Evolutionary conservation across 768 basidiomycete genomes (phyloP), one percentile per base, ranked within the genome.

Genomic region (Naganishia randhawae): DNA sequence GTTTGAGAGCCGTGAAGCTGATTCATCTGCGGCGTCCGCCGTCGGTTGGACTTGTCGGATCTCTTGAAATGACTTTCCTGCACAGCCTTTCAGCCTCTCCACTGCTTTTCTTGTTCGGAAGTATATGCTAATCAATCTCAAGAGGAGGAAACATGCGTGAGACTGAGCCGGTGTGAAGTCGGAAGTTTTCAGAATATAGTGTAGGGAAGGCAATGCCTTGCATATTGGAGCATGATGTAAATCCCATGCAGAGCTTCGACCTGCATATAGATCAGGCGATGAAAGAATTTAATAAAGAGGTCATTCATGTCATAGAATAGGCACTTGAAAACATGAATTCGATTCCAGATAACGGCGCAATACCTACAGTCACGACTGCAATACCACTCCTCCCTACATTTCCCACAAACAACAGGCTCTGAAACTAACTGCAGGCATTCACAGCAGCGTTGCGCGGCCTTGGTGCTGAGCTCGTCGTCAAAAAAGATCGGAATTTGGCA

Each of bases 211-310:
- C 5, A 66, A 37, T 19, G 19, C 17, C 48, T 55, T 65, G 50
- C 69, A 70, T 22, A 53, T 17, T 5, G 25, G 27, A 45, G 54
- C 32, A 27, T 70, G 69, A 42, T 70, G 66, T 22, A 50, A 39
- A n/a, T 63, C 51, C 69, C 65, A 63, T 32, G 69, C 69, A 25
- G 17, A 8, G 14, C 63, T 50, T 11, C 51, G 63, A 54, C 69
- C 69, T 69, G 31, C 27, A 22, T 7, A 33, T 14, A 22, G 31
- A 29, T 27, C 5, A 41, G 50, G 7, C 19, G 16, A 63, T 17
- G 35, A 48, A 1, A 22, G 37, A 17, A 33, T n/a, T n/a, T n/a
- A 48, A n/a, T 22, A 48, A 6, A 48, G 45, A n/a, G 7, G 3
- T 3, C 19, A 22, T 48, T 5, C n/a, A 48, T 48, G n/a, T 48